Evolutionary conservation across 768 basidiomycete genomes (phyloP).

Genomic region (Termitomyces sp.): DNA sequence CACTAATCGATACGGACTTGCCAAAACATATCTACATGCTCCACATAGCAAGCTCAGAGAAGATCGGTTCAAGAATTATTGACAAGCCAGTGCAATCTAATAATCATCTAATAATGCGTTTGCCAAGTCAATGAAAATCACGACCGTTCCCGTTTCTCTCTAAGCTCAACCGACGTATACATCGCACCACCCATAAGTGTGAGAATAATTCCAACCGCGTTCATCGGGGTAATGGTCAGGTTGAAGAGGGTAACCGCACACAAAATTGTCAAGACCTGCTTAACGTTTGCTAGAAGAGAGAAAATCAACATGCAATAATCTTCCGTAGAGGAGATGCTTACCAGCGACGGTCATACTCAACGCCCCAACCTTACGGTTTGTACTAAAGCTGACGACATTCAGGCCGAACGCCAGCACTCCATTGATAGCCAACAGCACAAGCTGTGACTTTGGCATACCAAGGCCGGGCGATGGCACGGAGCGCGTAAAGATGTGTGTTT

Average conservation of each 20-base stretch:
- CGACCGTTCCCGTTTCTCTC: slow-evolving; percentile 30
- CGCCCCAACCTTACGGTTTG: slow-evolving; percentile 90
- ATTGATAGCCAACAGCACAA: slow-evolving; percentile 63
- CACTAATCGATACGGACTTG: slow-evolving; percentile 9
- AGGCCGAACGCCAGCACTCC: slow-evolving; percentile 87
- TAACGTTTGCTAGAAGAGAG: slow-evolving; percentile 67
- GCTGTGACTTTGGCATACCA: slow-evolving; percentile 28
- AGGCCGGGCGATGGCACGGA: slow-evolving; percentile 31
- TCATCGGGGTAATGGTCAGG: slow-evolving; percentile 72
- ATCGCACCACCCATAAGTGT: slow-evolving; percentile 85
- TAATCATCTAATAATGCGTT: background rate
- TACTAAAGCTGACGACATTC: slow-evolving; percentile 92
- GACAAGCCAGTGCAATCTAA: too few relatives aligned
- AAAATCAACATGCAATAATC: background rate
- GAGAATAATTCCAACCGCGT: slow-evolving; percentile 77
- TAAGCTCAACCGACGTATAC: slow-evolving; percentile 67
- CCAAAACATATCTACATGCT: background rate
- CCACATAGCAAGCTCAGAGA: background rate
- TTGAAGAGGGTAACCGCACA: slow-evolving; percentile 83
- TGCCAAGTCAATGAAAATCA: background rate
- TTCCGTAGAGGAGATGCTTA: slow-evolving; percentile 26
- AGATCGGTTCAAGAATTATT: too few relatives aligned
- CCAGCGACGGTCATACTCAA: slow-evolving; percentile 90
- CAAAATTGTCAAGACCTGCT: slow-evolving; percentile 88
- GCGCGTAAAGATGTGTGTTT: slow-evolving; percentile 2